Base-by-base conservation (phyloP, 2,329 filamentous ascomycete species). In the Diaporthe batatas region DNA sequence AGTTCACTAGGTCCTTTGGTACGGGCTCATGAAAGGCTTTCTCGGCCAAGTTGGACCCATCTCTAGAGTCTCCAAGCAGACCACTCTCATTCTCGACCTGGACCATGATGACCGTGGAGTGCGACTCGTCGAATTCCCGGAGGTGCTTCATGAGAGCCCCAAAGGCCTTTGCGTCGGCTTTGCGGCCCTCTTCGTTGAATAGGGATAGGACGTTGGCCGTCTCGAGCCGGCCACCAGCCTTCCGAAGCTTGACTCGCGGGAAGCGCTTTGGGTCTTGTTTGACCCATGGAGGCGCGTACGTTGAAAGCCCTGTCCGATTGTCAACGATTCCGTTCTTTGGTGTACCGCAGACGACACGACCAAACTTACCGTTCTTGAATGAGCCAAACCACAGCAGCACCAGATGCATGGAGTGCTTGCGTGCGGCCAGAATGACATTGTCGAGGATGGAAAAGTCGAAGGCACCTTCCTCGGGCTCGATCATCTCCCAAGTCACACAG, bases 71-170 rank as follows among this genome's bases (percentile, higher is more conserved):
- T 0, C 87, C 86, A 0, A 89, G 79, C 0, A 89, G 73, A 0
- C 88, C 87, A 0, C 82, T 83, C 78, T 89, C 87, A 54, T 89
- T 89, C 77, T 90, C 85, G n/a, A 90, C 87, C 74, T 89, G 87
- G 0, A 89, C 83, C 87, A 89, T 89, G 2, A 89, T 75, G 0
- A 89, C 86, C 0, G 86, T 89, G 3, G 80, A 82, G 55, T 88
- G 81, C 14, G 81, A 77, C 1, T 78, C 79, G 58, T 89, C 86
- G 6, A 88, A 76, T 3, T 85, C 78, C 8, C 83, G 82, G 0
- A 80, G 21, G 6, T 67, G 62, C 32, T 39, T 29, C 62, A 67
- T 67, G 11, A 67, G 44, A 1, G 29, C 6, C 14, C 62, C 62
- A 39, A 67, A 67, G 0, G 62, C 62, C 25, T 39, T 67, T 3